These are phyloP conservation scores for Prorocentrum cordatum DNA, from an alignment of 169 alveolate genomes.

Conservation along the genomic window DNA sequence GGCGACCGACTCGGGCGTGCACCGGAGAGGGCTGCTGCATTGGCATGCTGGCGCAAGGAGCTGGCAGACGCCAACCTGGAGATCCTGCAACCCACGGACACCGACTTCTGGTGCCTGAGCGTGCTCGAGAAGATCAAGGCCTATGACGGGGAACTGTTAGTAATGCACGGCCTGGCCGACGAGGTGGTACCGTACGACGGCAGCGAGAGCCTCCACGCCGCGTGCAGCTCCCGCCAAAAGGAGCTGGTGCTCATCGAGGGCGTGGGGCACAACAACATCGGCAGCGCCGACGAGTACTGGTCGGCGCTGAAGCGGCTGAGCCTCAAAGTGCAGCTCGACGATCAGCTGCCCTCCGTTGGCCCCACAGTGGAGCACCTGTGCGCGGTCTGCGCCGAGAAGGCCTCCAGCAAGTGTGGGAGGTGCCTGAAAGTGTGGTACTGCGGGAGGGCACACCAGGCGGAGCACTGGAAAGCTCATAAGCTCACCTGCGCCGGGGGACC, in stretches of 20 bases:
- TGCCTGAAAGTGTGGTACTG: neutral
- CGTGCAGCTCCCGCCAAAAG: neutral
- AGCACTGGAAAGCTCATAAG: neutral
- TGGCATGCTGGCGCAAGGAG: neutral
- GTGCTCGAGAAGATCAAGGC: neutral
- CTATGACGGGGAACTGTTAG: neutral
- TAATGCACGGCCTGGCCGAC: neutral
- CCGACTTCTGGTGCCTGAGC: neutral
- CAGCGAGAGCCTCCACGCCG: neutral
- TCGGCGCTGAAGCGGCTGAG: neutral
- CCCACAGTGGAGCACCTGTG: neutral
- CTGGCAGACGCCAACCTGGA: neutral
- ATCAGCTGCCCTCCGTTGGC: neutral
- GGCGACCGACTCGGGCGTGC: neutral
- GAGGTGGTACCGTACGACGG: neutral
- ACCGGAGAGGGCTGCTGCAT: neutral
- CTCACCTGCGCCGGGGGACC: neutral
- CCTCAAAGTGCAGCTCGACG: neutral
- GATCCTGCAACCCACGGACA: neutral
- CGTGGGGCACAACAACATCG: neutral
- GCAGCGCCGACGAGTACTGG: neutral
- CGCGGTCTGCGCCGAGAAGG: neutral
- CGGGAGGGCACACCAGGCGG: neutral
- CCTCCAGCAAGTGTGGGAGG: neutral
- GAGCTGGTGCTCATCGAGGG: neutral